Evolutionary conservation across 2,329 filamentous ascomycete species (phyloP).

Genomic region (Periconia sp.): DNA sequence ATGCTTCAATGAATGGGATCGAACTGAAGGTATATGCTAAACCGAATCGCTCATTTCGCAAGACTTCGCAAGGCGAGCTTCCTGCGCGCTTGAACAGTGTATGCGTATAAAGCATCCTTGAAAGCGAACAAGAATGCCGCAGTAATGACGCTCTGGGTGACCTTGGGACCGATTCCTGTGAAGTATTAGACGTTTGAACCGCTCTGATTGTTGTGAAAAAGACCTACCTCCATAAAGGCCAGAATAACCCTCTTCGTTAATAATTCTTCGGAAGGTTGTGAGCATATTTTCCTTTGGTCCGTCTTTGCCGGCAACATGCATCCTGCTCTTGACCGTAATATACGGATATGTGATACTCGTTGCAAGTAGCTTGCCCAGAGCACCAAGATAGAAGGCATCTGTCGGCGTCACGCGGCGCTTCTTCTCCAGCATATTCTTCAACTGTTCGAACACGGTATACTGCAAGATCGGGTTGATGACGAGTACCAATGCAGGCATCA

Average conservation of each 20-base stretch:
- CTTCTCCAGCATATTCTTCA: slow-evolving; percentile 88
- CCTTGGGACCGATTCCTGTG: slow-evolving; percentile 88
- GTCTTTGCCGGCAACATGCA: slow-evolving; percentile 83
- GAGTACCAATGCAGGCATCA: slow-evolving; percentile 87
- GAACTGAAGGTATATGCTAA: not conserved
- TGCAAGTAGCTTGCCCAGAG: slow-evolving; percentile 90
- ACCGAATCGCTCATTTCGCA: not conserved
- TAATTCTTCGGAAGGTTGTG: slow-evolving; percentile 74
- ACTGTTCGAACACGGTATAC: slow-evolving; percentile 97
- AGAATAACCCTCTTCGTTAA: slow-evolving; percentile 85
- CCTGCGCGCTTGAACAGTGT: slow-evolving; percentile 68
- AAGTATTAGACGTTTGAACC: slow-evolving; percentile 8
- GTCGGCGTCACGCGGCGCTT: slow-evolving; percentile 75
- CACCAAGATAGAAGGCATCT: slow-evolving; percentile 87
- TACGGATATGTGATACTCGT: slow-evolving; percentile 96
- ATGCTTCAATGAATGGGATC: not conserved
- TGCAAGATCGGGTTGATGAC: slow-evolving; percentile 98
- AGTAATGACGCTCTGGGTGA: slow-evolving; percentile 94
- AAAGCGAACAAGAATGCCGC: slow-evolving; percentile 96
- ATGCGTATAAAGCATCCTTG: slow-evolving; percentile 93
- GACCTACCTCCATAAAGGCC: slow-evolving; percentile 87
- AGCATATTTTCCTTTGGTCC: slow-evolving; percentile 80
- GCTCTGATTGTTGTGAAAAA: not conserved
- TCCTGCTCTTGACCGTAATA: slow-evolving; percentile 97
- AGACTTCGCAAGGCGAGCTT: slow-evolving; percentile 25